Conservation (phyloP, 1,284 basidiomycete species). For the Apiotrichum domesticum region DNA sequence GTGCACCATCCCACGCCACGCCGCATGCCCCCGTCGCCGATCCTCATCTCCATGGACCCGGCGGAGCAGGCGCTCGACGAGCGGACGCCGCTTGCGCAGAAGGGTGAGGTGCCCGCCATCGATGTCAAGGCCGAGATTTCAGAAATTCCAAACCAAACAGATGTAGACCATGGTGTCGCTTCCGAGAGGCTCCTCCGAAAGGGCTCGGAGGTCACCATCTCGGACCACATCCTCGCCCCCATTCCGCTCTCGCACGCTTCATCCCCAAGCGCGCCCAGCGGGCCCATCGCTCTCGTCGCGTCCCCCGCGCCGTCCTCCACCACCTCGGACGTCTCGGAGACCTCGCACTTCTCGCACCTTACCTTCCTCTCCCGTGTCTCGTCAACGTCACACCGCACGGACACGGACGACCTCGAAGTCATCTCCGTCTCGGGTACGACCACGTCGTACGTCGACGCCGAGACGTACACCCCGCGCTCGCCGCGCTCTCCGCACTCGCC, state of each 20-base stretch:
- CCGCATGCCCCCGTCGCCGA: not conserved
- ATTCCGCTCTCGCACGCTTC: not conserved
- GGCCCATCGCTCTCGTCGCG: not conserved
- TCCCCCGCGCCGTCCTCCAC: slow-evolving; percentile 1
- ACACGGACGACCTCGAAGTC: slow-evolving; percentile 9
- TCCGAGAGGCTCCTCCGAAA: not conserved
- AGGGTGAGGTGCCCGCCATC: too few species aligned
- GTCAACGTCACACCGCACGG: not conserved
- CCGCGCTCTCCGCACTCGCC: not conserved
- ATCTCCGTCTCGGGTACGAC: slow-evolving; percentile 10
- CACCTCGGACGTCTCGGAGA: too few species aligned
- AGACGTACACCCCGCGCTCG: slow-evolving; percentile 16
- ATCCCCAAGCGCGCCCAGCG: not conserved
- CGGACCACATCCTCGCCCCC: not conserved
- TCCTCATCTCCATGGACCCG: slow-evolving; percentile 3
- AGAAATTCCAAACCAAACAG: too few species aligned
- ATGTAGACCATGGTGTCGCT: too few species aligned
- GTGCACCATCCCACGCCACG: not conserved
- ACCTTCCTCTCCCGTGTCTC: not conserved
- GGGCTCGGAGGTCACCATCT: not conserved
- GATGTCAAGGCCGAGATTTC: too few species aligned
- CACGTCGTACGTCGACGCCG: slow-evolving; percentile 13
- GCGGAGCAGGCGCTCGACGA: too few species aligned
- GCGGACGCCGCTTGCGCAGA: too few species aligned
- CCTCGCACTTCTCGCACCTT: not conserved